Conservation (phyloP, 176 grass and related monocot species). For the Aegilops bicornis region DNA sequence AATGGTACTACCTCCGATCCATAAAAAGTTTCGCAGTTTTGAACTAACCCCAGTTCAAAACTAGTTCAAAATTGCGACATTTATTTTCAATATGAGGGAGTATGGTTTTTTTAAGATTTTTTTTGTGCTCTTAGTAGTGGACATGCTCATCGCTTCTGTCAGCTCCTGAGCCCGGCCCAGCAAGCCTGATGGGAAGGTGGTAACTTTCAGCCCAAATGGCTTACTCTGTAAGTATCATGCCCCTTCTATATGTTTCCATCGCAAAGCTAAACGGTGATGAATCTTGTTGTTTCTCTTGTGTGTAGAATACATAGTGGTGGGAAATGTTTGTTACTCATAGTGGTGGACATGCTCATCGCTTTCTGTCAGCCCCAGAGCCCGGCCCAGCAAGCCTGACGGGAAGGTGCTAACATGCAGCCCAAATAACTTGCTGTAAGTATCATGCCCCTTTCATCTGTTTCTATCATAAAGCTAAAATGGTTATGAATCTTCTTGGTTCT, state of each 20-base stretch:
- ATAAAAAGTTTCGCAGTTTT: too few relatives aligned
- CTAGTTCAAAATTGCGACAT: too few relatives aligned
- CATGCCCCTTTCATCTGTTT: neutral
- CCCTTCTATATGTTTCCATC: neutral
- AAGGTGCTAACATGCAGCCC: neutral
- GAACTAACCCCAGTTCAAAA: too few relatives aligned
- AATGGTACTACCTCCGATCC: too few relatives aligned
- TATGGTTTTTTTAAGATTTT: neutral
- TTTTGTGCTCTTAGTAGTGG: neutral
- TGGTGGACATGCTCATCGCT: neutral
- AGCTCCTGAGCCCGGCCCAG: neutral
- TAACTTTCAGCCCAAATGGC: conserved; percentile 2
- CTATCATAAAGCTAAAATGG: neutral
- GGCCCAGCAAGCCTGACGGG: neutral
- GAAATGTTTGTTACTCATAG: neutral
- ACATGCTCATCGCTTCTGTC: neutral
- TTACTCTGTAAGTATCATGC: neutral
- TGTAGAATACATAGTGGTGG: neutral
- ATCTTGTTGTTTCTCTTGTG: conserved; percentile 12
- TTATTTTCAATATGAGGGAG: too few relatives aligned
- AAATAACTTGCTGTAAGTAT: neutral
- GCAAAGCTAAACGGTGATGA: conserved; percentile 11
- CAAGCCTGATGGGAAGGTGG: neutral
- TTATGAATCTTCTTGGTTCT: conserved; percentile 18
- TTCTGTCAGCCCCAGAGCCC: neutral